phyloP scores from a whole-genome alignment of 1,139 yeast species.

The Taphrina communis region DNA sequence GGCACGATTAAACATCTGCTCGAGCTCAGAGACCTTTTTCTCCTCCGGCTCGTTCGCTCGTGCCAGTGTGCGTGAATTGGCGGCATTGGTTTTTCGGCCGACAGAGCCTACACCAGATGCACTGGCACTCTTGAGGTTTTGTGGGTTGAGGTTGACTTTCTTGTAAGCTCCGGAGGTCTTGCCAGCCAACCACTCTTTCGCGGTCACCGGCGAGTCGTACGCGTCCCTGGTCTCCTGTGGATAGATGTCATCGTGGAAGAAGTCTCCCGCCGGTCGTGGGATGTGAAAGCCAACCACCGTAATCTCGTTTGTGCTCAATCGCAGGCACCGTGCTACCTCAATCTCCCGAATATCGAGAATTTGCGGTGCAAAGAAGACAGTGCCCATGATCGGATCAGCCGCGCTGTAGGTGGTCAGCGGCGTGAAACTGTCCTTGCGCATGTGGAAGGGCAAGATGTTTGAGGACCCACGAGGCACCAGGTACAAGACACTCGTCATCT shows the following conservation, averaged over 20 bases:
- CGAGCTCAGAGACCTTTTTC: slow-evolving; percentile 32
- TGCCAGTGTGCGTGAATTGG: slow-evolving; percentile 1
- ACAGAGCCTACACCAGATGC: slow-evolving; percentile 33
- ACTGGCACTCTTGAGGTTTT: slow-evolving; percentile 23
- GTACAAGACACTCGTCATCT: slow-evolving; percentile 75
- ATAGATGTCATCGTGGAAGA: slow-evolving; percentile 39
- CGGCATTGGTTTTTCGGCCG: neutral
- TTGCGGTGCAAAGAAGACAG: slow-evolving; percentile 85
- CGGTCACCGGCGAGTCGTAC: slow-evolving; percentile 3
- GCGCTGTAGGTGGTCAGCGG: slow-evolving; percentile 87
- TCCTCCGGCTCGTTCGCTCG: slow-evolving; percentile 9
- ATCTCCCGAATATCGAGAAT: slow-evolving; percentile 78
- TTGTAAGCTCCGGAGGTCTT: neutral
- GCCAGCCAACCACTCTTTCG: slow-evolving; percentile 15
- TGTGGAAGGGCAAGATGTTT: slow-evolving; percentile 76
- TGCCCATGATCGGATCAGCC: slow-evolving; percentile 93
- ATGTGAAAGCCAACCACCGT: slow-evolving; percentile 35
- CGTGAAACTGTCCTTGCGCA: slow-evolving; percentile 79
- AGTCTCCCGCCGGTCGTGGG: slow-evolving; percentile 37
- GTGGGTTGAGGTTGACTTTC: slow-evolving; percentile 25
- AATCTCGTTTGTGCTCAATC: slow-evolving; percentile 45
- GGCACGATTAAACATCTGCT: slow-evolving; percentile 37
- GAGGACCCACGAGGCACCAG: slow-evolving; percentile 97
- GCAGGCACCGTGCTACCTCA: slow-evolving; percentile 59
- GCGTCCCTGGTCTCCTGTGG: slow-evolving; percentile 27